Evolutionary conservation across 768 basidiomycete genomes (phyloP).

Genomic region (Coprinellus aureogranulatus): DNA sequence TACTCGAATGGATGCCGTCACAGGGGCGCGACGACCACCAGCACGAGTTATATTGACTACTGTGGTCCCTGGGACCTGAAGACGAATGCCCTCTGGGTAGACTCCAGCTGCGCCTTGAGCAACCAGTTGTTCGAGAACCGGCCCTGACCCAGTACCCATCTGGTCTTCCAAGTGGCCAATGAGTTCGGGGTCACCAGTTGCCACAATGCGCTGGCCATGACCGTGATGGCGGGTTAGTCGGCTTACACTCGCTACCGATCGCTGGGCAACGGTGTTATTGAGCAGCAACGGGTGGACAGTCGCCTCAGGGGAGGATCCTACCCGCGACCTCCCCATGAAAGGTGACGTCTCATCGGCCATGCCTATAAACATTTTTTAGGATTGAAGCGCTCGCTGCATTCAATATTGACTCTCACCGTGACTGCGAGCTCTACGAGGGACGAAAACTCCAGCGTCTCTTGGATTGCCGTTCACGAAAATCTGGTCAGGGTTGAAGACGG

Average conservation of each 20-base stretch:
- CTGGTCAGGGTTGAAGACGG: conserved; percentile 55
- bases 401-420: conserved; percentile 33
- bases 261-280: conserved; percentile 53
- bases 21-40: conserved; percentile 44
- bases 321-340: conserved; percentile 63
- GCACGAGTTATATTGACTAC: conserved; percentile 60
- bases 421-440: conserved; percentile 54
- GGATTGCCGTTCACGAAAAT: conserved; percentile 46
- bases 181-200: conserved; percentile 54
- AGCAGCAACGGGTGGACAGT: conserved; percentile 81
- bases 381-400: conserved; percentile 7
- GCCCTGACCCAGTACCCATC: conserved; percentile 76
- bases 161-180: conserved; percentile 78
- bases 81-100: conserved; percentile 62
- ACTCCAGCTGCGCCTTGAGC: conserved; percentile 48
- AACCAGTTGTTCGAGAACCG: conserved; percentile 82
- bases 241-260: conserved; percentile 41
- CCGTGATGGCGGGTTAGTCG: conserved; percentile 47
- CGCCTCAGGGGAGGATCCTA: conserved; percentile 57
- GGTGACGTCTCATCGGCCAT: conserved; percentile 55
- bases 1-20: conserved; percentile 57
- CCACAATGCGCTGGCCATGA: conserved; percentile 50
- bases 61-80: conserved; percentile 61
- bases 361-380: conserved; percentile 8
- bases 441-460: conserved; percentile 47